Conservation (phyloP, 805 yeast species). For the Candida ascalaphidarum region DNA sequence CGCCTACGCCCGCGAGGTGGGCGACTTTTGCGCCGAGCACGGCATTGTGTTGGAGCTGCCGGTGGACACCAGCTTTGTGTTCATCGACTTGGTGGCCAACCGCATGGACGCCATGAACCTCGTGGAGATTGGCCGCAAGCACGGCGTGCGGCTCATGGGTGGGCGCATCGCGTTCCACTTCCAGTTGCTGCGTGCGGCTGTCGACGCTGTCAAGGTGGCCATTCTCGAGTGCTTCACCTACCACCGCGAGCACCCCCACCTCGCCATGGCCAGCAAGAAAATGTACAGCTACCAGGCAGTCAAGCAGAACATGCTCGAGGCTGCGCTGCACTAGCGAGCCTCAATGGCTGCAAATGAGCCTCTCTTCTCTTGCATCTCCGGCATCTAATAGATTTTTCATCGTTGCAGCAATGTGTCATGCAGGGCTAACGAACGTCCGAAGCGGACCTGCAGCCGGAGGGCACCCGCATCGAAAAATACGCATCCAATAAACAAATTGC, state of each 20-base stretch:
- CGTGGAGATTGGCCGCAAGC: conserved; percentile 45
- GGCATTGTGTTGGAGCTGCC: conserved; percentile 64
- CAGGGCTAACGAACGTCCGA: too few relatives aligned
- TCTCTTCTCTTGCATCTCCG: neutral
- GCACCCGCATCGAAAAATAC: too few relatives aligned
- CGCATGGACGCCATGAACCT: conserved; percentile 50
- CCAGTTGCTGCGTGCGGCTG: conserved; percentile 23
- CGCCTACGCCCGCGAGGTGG: conserved; percentile 43
- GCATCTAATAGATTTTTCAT: too few relatives aligned
- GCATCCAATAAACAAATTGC: too few relatives aligned
- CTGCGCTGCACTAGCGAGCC: neutral
- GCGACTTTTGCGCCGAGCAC: conserved; percentile 40
- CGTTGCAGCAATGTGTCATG: too few relatives aligned
- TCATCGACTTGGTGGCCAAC: conserved; percentile 49
- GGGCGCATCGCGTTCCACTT: conserved; percentile 77
- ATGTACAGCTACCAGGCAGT: conserved; percentile 4
- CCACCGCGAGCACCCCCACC: conserved; percentile 33
- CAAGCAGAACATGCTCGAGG: conserved; percentile 1
- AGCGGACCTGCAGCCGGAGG: too few relatives aligned
- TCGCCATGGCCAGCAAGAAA: conserved; percentile 2
- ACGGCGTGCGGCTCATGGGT: conserved; percentile 59
- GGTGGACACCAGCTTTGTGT: conserved; percentile 77
- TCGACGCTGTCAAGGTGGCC: conserved; percentile 36
- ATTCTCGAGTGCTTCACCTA: conserved; percentile 48
- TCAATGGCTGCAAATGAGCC: neutral